Conservation (phyloP, 1,284 basidiomycete species). For the Omphalotus olearius region DNA sequence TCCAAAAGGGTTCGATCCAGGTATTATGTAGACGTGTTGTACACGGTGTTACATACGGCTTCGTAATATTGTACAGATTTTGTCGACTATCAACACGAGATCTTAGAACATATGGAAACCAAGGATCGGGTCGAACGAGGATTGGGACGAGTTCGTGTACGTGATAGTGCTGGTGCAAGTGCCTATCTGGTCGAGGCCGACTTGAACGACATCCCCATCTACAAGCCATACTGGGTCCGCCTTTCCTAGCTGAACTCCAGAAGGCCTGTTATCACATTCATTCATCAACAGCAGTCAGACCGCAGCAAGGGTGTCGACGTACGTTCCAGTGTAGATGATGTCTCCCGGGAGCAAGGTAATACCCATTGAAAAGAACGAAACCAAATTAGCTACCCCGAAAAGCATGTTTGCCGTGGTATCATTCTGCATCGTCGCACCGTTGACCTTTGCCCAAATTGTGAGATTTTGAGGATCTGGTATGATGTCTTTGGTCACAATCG, state of each 20-base stretch:
- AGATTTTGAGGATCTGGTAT: constrained; percentile 44
- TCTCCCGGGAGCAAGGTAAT: constrained; percentile 54
- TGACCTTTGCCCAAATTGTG: constrained; percentile 42
- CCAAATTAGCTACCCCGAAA: constrained; percentile 37
- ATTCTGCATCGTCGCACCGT: constrained; percentile 44
- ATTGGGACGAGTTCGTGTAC: not conserved
- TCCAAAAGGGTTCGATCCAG: constrained; percentile 61
- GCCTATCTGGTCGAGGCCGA: constrained; percentile 34
- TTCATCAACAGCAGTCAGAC: not conserved
- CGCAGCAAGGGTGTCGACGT: constrained; percentile 15
- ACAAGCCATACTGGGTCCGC: constrained; percentile 31
- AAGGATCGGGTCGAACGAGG: constrained; percentile 4
- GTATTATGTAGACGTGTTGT: not conserved
- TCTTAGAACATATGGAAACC: constrained; percentile 1
- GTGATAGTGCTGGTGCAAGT: constrained; percentile 25
- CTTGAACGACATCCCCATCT: constrained; percentile 36
- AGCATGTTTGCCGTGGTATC: constrained; percentile 44
- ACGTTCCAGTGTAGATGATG: constrained; percentile 56
- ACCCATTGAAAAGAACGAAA: constrained; percentile 54
- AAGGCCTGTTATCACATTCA: constrained; percentile 22
- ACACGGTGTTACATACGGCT: not conserved
- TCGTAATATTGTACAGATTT: not conserved
- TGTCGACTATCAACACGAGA: not conserved
- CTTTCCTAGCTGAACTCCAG: constrained; percentile 32
- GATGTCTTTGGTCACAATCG: constrained; percentile 37